A percentile compares a stretch with the other conserved stretches of the same genome.
These are phyloP conservation scores for Acorus gramineus DNA, from an alignment of 106 monocot species.

Conservation along the genomic window DNA sequence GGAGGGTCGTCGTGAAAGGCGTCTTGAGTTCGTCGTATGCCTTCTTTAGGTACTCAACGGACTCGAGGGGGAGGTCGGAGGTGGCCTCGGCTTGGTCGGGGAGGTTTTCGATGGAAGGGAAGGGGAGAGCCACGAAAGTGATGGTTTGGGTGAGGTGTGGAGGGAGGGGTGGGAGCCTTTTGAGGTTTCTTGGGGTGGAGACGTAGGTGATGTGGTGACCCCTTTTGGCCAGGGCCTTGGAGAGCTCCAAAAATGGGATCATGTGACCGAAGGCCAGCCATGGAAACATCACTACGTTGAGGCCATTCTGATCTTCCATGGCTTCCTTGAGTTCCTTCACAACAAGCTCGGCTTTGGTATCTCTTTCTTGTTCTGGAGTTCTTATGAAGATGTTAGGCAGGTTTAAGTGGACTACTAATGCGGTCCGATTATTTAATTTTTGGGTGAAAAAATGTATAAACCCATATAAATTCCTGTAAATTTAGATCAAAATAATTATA, in stretches of 20 bases:
- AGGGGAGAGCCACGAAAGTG: neutral
- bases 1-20: conserved; percentile 3
- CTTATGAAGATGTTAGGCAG: too few species aligned
- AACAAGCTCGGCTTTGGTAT: too few species aligned
- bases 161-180: conserved; percentile 5
- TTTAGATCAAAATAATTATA: too few species aligned
- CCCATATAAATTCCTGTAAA: too few species aligned
- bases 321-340: too few species aligned
- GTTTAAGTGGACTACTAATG: too few species aligned
- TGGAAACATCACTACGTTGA: conserved; percentile 9
- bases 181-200: conserved; percentile 9
- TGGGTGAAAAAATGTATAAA: too few species aligned
- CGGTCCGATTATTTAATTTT: too few species aligned
- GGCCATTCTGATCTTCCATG: neutral
- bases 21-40: conserved; percentile 12
- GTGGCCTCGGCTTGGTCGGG: conserved; percentile 10
- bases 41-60: neutral
- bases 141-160: neutral
- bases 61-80: conserved; percentile 2
- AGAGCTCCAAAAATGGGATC: conserved; percentile 10
- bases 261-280: conserved; percentile 23
- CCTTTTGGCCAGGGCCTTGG: conserved; percentile 4
- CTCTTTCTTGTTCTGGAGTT: too few species aligned
- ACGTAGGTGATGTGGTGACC: conserved; percentile 13
- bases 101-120: conserved; percentile 7